Conservation (phyloP, 139 green algal genomes). For the Chlamydomonas sphaeroides region DNA sequence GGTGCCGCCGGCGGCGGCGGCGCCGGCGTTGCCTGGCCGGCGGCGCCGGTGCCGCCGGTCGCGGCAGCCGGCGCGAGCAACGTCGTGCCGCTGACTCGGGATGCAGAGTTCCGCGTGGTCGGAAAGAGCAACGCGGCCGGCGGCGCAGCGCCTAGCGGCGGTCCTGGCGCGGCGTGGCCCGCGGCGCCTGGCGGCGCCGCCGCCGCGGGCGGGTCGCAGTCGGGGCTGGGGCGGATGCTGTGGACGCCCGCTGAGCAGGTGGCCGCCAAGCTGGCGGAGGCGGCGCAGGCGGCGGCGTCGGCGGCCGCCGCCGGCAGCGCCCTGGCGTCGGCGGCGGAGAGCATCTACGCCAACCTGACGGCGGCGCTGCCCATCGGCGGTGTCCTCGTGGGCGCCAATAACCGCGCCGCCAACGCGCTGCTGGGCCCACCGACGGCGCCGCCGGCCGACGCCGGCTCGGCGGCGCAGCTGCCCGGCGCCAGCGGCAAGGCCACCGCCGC, state of each 20-base stretch:
- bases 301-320: slow-evolving; percentile 40
- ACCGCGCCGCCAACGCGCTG: slow-evolving; percentile 13
- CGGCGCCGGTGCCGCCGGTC: not conserved
- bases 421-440: slow-evolving; percentile 26
- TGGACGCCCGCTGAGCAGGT: slow-evolving; percentile 63
- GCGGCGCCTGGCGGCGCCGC: too few species aligned
- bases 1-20: not conserved
- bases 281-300: slow-evolving; percentile 55
- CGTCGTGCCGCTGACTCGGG: not conserved
- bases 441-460: not conserved
- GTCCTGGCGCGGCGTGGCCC: too few species aligned
- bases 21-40: not conserved
- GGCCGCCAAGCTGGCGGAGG: slow-evolving; percentile 62
- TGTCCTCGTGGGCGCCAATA: slow-evolving; percentile 4
- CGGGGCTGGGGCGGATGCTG: not conserved
- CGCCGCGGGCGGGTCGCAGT: too few species aligned
- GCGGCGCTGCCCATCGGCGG: slow-evolving; percentile 50
- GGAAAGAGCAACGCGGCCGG: not conserved
- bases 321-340: slow-evolving; percentile 50
- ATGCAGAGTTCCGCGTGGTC: not conserved
- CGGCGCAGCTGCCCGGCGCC: not conserved
- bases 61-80: not conserved
- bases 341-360: slow-evolving; percentile 50
- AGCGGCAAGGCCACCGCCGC: slow-evolving; percentile 11
- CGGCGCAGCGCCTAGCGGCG: not conserved